These are phyloP conservation scores for Babesia ovata DNA, from an alignment of 169 alveolate species.

Conservation along the genomic window DNA sequence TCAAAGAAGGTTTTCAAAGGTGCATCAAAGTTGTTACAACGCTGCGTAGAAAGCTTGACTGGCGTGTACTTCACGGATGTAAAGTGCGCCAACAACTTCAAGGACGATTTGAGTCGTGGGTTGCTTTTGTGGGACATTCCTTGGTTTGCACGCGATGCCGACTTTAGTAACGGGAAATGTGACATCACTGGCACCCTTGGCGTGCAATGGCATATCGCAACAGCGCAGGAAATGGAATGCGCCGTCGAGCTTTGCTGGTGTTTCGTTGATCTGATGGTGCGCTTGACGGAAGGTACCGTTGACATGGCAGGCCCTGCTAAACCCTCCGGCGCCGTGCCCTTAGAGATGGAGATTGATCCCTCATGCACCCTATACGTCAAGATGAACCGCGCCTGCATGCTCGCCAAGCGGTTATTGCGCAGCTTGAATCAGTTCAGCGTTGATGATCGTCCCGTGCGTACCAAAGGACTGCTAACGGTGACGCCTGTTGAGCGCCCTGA, in stretches of 20 bases:
- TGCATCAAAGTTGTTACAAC: slow-evolving; percentile 41
- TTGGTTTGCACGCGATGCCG: slow-evolving; percentile 37
- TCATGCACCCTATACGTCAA: background rate
- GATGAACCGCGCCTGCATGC: slow-evolving; percentile 26
- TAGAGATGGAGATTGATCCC: slow-evolving; percentile 7
- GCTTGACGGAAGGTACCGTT: background rate
- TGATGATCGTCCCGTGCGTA: slow-evolving; percentile 31
- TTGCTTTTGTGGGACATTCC: slow-evolving; percentile 45
- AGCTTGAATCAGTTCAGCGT: slow-evolving; percentile 40
- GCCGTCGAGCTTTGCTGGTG: slow-evolving; percentile 14
- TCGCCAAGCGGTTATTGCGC: slow-evolving; percentile 14
- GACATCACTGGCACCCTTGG: slow-evolving; percentile 14
- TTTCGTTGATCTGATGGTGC: background rate
- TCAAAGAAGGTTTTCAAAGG: slow-evolving; percentile 41
- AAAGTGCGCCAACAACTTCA: slow-evolving; percentile 10
- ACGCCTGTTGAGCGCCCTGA: slow-evolving; percentile 36
- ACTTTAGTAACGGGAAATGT: slow-evolving; percentile 22
- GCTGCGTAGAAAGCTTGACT: slow-evolving; percentile 25
- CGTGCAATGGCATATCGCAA: slow-evolving; percentile 36
- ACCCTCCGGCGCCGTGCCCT: background rate
- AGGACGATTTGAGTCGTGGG: slow-evolving; percentile 11
- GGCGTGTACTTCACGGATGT: slow-evolving; percentile 37
- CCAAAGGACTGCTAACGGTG: slow-evolving; percentile 38
- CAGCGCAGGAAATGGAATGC: slow-evolving; percentile 4
- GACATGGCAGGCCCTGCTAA: background rate